Evolutionary conservation across 805 yeast genomes (phyloP), one percentile per base, ranked within the genome.

Genomic region (Kurtzmaniella cleridarum): DNA sequence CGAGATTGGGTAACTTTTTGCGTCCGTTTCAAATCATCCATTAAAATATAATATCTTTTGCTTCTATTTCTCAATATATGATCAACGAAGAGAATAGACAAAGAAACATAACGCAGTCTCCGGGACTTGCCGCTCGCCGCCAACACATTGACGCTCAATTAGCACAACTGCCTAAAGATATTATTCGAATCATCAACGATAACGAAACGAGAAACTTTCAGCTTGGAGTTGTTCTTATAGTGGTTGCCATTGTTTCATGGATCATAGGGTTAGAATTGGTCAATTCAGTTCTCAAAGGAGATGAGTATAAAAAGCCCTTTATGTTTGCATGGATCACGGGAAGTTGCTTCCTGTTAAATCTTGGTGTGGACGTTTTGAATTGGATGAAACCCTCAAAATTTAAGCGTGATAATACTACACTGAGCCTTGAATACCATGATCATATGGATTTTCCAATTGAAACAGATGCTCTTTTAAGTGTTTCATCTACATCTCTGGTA

Each of bases 311-410:
- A 27, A 77, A 75, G 42, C 81, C 81, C 3, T 53, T 68, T 28
- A 56, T 76, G 45, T 60, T 73, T 35, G 62, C 78, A 0, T 64
- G 69, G 30, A 46, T 73, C 28, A 68, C 73, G n/a, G 79, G 79
- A 1, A 53, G 69, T 2, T 69, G 72, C 34, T 76, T 75, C 40
- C 43, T 54, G 30, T 44, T 75, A n/a, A 72, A 74, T 45, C 66
- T 73, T 3, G 16, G 70, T 4, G 76, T 75, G 3, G 70, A 69
- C 32, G 12, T 57, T 13, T 12, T 38, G 18, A 32, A 35, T 10
- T 38, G 16, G 29, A 24, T 18, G 8, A 6, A 26, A 13, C 5
- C 35, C 9, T 34, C 32, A 20, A 26, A 17, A 29, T 17, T 15
- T 23, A 30, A 20, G 17, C 7, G 17, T 8, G 30, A 35, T n/a